Base-by-base conservation (phyloP, 805 yeast genomes). In the Candida silvicultrix region DNA sequence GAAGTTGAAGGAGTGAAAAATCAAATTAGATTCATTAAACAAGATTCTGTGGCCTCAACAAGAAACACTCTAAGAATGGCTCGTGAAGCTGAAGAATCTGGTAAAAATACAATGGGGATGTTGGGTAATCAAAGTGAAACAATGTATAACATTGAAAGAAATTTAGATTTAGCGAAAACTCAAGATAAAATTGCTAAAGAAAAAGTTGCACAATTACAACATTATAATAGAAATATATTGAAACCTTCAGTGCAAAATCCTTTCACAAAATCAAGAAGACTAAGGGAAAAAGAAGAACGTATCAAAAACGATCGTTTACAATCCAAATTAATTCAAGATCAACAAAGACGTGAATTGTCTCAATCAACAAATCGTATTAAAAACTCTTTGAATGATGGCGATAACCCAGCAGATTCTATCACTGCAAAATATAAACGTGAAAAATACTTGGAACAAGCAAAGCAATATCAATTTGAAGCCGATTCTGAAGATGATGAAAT, bases 91-190 rank as follows among this genome's bases (percentile, higher is more conserved):
- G 89, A 83, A 58, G 77, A 76, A 49, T 72, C 83, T 6, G 92
- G 89, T 34, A 71, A 82, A 51, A 90, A 92, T 61, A 85, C 97
- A 0, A 66, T 92, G 51, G 97, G 97, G 25, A 80, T 88, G 80
- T 74, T 94, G 42, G 99, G 99, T 22, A 78, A 90, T n/a, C 98
- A 94, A 65, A 81, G 94, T 47, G 97, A 89, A 61, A 74, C 88
- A 42, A 70, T 94, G 51, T 86, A 84, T 63, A 80, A 79, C 57
- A 81, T 90, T 19, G 97, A 94, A 61, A 78, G 79, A 52, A 83
- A 83, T 53, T 69, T 92, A 54, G 78, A 85, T 45, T 68, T 86
- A 45, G 88, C 95, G 44, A 85, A 82, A 48, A 83, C 88, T 3
- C 96, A 89, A 62, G 86, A 87, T 48, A 72, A 81, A 54, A 77